phyloP scores from a whole-genome alignment of 495 filamentous ascomycete genomes.

The Hypoxylon crocopeplum region DNA sequence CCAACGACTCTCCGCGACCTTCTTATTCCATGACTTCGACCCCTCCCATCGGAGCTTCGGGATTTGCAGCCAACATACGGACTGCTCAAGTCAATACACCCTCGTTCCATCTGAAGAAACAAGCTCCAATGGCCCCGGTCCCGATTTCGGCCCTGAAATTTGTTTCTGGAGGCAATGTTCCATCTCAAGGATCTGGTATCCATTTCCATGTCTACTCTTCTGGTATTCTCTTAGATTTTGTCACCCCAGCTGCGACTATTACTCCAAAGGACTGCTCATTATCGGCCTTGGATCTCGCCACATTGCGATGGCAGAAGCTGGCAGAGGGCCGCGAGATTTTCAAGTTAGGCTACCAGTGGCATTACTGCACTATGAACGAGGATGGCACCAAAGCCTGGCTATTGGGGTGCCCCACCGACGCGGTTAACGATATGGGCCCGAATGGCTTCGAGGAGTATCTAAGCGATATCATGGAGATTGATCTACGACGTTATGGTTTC shows the following conservation, averaged over 20 bases:
- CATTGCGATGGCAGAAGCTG: conserved; percentile 89
- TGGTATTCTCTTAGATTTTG: conserved; percentile 88
- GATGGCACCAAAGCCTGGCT: conserved; percentile 95
- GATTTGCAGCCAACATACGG: conserved; percentile 88
- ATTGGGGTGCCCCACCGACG: conserved; percentile 84
- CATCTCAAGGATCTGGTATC: conserved; percentile 83
- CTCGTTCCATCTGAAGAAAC: conserved; percentile 70
- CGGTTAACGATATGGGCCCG: conserved; percentile 57
- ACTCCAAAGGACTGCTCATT: conserved; percentile 84
- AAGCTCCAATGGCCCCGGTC: conserved; percentile 75
- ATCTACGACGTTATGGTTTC: conserved; percentile 82
- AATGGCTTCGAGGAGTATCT: conserved; percentile 81
- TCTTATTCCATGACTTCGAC: conserved; percentile 47
- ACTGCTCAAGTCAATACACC: conserved; percentile 81
- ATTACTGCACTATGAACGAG: conserved; percentile 94
- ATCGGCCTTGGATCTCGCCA: conserved; percentile 82
- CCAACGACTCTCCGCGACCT: conserved; percentile 51
- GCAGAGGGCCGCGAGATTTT: conserved; percentile 95
- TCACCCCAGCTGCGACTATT: conserved; percentile 88
- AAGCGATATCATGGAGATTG: conserved; percentile 90
- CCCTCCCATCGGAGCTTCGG: conserved; percentile 64
- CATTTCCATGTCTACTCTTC: conserved; percentile 97
- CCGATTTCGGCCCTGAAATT: conserved; percentile 91
- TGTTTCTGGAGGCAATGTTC: conserved; percentile 84
- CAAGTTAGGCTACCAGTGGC: conserved; percentile 86